Conservation (phyloP, 2,329 filamentous ascomycete species). For the Ilyonectria robusta region DNA sequence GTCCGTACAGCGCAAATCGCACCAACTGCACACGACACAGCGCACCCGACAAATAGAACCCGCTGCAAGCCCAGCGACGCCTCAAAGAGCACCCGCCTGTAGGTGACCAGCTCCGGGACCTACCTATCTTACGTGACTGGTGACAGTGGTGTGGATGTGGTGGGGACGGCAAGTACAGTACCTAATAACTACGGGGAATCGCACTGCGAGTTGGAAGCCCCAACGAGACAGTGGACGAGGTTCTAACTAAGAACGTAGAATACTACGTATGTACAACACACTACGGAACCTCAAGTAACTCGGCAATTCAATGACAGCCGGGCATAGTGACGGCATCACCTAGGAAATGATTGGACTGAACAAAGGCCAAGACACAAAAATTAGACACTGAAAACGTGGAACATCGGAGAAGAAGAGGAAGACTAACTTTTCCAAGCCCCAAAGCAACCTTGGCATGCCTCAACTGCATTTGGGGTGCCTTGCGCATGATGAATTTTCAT, state of each 20-base stretch:
- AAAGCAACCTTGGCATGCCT: conserved; percentile 28
- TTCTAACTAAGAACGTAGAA: not conserved
- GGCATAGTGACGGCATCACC: not conserved
- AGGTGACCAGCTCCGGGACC: conserved; percentile 13
- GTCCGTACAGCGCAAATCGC: not conserved
- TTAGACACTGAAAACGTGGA: not conserved
- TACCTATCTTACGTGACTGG: conserved; percentile 10
- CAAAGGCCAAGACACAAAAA: not conserved
- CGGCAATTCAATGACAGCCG: not conserved
- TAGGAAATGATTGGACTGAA: not conserved
- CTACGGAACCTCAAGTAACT: not conserved
- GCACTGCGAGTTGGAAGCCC: conserved; percentile 6
- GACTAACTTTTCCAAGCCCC: conserved; percentile 28
- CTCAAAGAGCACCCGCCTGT: conserved; percentile 18
- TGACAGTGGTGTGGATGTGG: conserved; percentile 11
- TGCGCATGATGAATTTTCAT: conserved; percentile 30
- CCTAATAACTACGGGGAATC: conserved; percentile 6
- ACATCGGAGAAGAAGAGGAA: conserved; percentile 16
- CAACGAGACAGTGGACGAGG: conserved; percentile 18
- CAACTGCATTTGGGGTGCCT: conserved; percentile 34
- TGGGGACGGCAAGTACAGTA: conserved; percentile 15
- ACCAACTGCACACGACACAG: not conserved
- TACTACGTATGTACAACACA: too few relatives aligned
- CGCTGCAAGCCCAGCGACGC: conserved; percentile 23
- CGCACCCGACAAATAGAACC: conserved; percentile 26